Percentiles rank a stretch among this genome's conserved stretches.
phyloP scores from a whole-genome alignment of 2,329 filamentous ascomycete species.

The Trichoderma sp. region DNA sequence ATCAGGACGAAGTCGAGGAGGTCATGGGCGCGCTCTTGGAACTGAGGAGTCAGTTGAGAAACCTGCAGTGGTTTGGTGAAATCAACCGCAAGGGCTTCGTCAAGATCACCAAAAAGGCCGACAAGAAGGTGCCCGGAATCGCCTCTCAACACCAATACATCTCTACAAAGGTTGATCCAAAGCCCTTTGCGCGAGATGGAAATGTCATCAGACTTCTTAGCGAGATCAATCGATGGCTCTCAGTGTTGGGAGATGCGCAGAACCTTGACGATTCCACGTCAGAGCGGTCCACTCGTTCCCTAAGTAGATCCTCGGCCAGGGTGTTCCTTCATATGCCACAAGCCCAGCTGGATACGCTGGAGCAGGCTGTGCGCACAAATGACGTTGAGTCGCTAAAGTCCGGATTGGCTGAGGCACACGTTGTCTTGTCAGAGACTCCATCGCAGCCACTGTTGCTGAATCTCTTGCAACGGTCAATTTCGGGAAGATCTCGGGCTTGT shows the following conservation, averaged over 20 bases:
- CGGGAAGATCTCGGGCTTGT: conserved; percentile 63
- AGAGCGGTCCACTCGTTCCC: conserved; percentile 68
- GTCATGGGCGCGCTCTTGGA: conserved; percentile 87
- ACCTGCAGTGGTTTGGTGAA: conserved; percentile 96
- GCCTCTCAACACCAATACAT: conserved; percentile 82
- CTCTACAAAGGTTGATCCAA: conserved; percentile 83
- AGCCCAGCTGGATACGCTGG: conserved; percentile 65
- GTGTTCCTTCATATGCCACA: conserved; percentile 70
- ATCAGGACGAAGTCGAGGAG: conserved; percentile 87
- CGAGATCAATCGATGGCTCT: conserved; percentile 88
- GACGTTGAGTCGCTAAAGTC: conserved; percentile 55
- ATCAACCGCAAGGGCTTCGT: conserved; percentile 93
- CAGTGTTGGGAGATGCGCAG: conserved; percentile 73
- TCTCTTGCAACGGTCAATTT: conserved; percentile 73
- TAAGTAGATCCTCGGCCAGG: conserved; percentile 73
- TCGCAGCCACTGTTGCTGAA: conserved; percentile 72
- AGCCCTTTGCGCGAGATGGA: conserved; percentile 76
- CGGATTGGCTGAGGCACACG: conserved; percentile 56
- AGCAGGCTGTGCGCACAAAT: conserved; percentile 68
- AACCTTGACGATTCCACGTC: conserved; percentile 72
- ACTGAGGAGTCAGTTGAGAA: conserved; percentile 79
- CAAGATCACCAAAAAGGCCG: conserved; percentile 98
- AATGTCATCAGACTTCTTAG: conserved; percentile 47
- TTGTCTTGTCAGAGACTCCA: conserved; percentile 31
- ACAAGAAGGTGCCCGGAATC: conserved; percentile 82